Conservation (phyloP, 2,329 filamentous ascomycete species). For the Xylaria sp. region DNA sequence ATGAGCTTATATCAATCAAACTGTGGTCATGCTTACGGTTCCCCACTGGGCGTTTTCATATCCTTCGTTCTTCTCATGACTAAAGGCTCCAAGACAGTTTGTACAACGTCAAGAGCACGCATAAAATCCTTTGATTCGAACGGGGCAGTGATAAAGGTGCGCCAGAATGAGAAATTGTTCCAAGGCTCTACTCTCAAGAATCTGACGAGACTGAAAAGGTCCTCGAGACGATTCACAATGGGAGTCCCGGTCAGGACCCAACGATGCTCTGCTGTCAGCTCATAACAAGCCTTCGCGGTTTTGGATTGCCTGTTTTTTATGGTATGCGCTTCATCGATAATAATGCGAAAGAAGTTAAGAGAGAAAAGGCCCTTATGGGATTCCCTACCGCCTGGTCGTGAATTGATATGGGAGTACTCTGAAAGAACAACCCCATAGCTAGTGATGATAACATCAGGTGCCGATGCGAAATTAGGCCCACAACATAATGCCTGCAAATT, state of each 20-base stretch:
- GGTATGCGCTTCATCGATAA: conserved; percentile 93
- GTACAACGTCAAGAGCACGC: conserved; percentile 92
- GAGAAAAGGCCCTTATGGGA: conserved; percentile 84
- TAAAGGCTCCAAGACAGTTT: conserved; percentile 95
- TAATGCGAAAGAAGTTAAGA: conserved; percentile 92
- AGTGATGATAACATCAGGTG: conserved; percentile 92
- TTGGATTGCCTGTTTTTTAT: conserved; percentile 94
- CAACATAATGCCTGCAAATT: conserved; percentile 85
- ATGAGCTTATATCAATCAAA: no score
- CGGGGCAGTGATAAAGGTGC: conserved; percentile 96
- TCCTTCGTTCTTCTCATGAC: conserved; percentile 96
- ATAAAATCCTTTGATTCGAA: conserved; percentile 97
- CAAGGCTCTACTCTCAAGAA: conserved; percentile 96
- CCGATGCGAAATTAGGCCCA: conserved; percentile 75
- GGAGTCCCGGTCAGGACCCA: conserved; percentile 97
- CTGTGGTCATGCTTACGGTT: conserved; percentile 51
- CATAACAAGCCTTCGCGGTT: conserved; percentile 94
- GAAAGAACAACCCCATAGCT: conserved; percentile 93
- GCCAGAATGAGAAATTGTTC: conserved; percentile 99
- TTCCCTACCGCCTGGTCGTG: conserved; percentile 72
- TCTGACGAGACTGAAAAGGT: conserved; percentile 90
- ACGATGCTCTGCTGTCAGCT: conserved; percentile 83
- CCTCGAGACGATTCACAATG: conserved; percentile 95
- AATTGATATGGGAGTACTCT: conserved; percentile 81
- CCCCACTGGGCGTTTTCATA: conserved; percentile 92